Conservation (phyloP, 2,329 filamentous ascomycete genomes). For the Aspergillus vadensis region DNA sequence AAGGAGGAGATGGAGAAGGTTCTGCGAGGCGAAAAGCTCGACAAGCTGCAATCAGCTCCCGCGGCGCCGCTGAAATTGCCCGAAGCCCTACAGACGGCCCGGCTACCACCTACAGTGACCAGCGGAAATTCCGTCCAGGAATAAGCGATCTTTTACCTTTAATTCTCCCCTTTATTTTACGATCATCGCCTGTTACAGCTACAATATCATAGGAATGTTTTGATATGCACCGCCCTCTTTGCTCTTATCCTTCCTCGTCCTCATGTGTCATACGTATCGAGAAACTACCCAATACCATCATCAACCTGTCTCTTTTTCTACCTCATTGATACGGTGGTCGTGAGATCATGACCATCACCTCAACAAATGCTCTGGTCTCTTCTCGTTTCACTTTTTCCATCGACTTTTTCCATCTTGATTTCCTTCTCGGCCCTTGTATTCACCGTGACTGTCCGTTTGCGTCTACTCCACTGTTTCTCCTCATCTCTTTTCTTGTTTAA, state of each 20-base stretch:
- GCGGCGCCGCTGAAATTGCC: slow-evolving; percentile 67
- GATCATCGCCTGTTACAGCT: not conserved
- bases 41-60: slow-evolving; percentile 62
- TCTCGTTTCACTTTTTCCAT: not conserved
- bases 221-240: not conserved
- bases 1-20: slow-evolving; percentile 89
- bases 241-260: not conserved
- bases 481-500: slow-evolving; percentile 9
- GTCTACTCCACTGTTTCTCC: slow-evolving; percentile 12
- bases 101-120: slow-evolving; percentile 23
- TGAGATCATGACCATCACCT: too few relatives aligned
- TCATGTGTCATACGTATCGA: not conserved
- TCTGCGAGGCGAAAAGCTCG: slow-evolving; percentile 79
- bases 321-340: too few relatives aligned
- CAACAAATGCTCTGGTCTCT: too few relatives aligned
- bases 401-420: not conserved
- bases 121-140: not conserved
- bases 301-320: not conserved
- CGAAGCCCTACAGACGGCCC: slow-evolving; percentile 43
- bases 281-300: not conserved
- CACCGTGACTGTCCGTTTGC: slow-evolving; percentile 1
- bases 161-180: not conserved
- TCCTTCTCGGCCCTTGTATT: not conserved
- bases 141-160: not conserved
- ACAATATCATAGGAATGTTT: not conserved